Conservation (phyloP, 306 rosid species). For the Cucurbita pepo region DNA sequence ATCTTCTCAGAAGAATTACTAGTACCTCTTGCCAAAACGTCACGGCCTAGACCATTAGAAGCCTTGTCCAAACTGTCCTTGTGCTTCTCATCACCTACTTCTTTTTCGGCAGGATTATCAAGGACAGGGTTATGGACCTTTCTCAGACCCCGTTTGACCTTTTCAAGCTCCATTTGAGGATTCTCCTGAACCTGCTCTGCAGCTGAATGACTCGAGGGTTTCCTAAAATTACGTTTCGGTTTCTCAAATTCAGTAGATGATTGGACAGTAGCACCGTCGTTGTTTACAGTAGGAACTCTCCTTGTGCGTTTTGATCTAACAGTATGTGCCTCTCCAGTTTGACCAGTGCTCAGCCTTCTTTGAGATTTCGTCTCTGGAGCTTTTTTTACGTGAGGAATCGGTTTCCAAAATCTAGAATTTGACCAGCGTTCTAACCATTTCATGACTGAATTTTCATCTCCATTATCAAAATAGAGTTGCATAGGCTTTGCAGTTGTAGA, state of each 20-base stretch:
- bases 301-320: slow-evolving; percentile 65
- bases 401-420: slow-evolving; percentile 60
- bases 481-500: slow-evolving; percentile 53
- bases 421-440: slow-evolving; percentile 93
- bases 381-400: slow-evolving; percentile 65
- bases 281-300: slow-evolving; percentile 40
- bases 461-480: slow-evolving; percentile 49
- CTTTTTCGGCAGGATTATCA: slow-evolving; percentile 40
- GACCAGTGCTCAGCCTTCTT: slow-evolving; percentile 38
- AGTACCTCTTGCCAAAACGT: slow-evolving; percentile 23
- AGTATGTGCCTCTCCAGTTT: slow-evolving; percentile 38
- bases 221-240: slow-evolving; percentile 56
- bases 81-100: slow-evolving; percentile 36
- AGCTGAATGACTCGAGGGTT: slow-evolving; percentile 44
- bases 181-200: slow-evolving; percentile 54
- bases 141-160: slow-evolving; percentile 82
- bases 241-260: slow-evolving; percentile 66
- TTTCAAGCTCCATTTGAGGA: slow-evolving; percentile 86
- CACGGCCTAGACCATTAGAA: slow-evolving; percentile 17
- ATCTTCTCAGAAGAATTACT: slow-evolving; percentile 26
- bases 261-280: slow-evolving; percentile 33
- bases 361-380: slow-evolving; percentile 41
- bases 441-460: slow-evolving; percentile 65
- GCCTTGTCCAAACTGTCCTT: slow-evolving; percentile 45
- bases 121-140: slow-evolving; percentile 77